phyloP scores from a whole-genome alignment of 106 monocot genomes.

The Apostasia shenzhenica region DNA sequence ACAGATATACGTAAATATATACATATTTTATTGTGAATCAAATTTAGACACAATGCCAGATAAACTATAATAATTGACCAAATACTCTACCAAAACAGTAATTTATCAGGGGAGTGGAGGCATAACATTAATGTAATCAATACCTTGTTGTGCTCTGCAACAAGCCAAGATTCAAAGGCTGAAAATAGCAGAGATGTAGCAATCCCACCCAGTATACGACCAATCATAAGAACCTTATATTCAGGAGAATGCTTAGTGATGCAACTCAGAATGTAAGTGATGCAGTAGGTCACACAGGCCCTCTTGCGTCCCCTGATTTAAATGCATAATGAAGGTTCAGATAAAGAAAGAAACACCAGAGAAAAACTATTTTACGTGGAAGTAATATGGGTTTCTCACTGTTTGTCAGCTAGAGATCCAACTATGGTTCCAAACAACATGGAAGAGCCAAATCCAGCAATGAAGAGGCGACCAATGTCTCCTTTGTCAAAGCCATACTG shows the following conservation, averaged over 20 bases:
- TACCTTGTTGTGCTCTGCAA: slow-evolving; percentile 96
- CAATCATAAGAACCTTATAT: slow-evolving; percentile 87
- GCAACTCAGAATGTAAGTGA: slow-evolving; percentile 93
- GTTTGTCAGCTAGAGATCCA: slow-evolving; percentile 93
- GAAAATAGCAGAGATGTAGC: slow-evolving; percentile 93
- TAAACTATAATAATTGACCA: no score
- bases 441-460: slow-evolving; percentile 96
- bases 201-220: slow-evolving; percentile 87
- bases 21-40: no score
- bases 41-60: no score
- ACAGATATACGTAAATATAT: no score
- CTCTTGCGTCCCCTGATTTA: slow-evolving; percentile 81
- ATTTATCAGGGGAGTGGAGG: no score
- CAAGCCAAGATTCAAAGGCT: slow-evolving; percentile 98
- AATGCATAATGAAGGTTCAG: neutral
- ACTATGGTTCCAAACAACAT: slow-evolving; percentile 98
- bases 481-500: slow-evolving; percentile 91
- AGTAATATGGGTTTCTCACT: slow-evolving; percentile 29
- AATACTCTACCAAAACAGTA: no score
- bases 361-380: neutral
- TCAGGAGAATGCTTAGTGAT: slow-evolving; percentile 91
- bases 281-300: slow-evolving; percentile 96
- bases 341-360: neutral
- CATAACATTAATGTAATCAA: neutral
- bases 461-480: slow-evolving; percentile 96